Evolutionary conservation across 768 basidiomycete genomes (phyloP), one percentile per base, ranked within the genome.

Genomic region (Russula earlei): DNA sequence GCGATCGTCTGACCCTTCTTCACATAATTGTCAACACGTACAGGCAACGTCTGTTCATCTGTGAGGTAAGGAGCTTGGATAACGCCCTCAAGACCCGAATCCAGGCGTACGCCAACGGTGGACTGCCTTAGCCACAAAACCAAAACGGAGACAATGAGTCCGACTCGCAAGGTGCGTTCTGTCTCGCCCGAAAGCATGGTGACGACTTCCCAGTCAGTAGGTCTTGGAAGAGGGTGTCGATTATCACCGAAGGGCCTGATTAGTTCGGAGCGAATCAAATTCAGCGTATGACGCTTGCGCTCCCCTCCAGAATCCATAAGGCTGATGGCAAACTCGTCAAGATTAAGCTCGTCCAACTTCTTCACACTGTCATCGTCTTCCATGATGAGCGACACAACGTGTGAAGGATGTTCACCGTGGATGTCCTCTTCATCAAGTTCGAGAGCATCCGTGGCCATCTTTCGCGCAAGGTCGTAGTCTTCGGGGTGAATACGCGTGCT

Each of bases 401-500:
- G 83, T 1, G 96, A 98, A 25, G 93, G 89, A 67, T 95, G 89
- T 64, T 88, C 83, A 61, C 91, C 90, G 54, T 89, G 88, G 33
- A 92, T 78, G 71, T 99, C 96, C 68, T 98, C 96, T 65, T 95
- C 93, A 62, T 99, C 96, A n/a, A 91, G 78, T 66, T 97, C 96
- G 14, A 98, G 78, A 5, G 95, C 92, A 69, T 97, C 93, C 19
- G 91, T 89, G 36, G 95, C 95, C 93, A 99, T 96, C 75, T 98
- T 97, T 34, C 91, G 84, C 4, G 96, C 95, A 37, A 98, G 77
- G 62, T 97, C 94, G 66, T 98, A 99, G 70, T 99, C 96, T 67
- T 95, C 91, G 6, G 91, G 91, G 66, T 99, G 96, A 51, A 99
- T 91, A 19, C 96, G 88, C 36, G 94, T 98, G 65, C 84, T 84